Conservation (phyloP, 768 basidiomycete genomes). For the Kwoniella mangroviensis region DNA sequence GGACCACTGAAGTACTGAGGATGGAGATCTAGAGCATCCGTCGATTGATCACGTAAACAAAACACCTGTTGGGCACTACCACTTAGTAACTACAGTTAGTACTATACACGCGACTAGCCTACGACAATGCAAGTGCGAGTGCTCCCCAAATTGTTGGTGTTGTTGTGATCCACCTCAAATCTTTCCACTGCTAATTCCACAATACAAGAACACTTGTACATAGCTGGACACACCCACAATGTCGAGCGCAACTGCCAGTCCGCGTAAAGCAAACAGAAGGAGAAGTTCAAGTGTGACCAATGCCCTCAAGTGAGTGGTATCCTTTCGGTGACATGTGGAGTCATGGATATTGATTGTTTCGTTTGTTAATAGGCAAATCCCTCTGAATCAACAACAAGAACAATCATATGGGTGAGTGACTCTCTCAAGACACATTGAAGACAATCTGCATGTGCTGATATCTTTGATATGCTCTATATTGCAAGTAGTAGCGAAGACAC, state of each 20-base stretch:
- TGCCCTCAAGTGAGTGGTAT: slow-evolving; percentile 37
- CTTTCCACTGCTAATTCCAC: background rate
- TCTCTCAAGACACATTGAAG: background rate
- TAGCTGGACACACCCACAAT: slow-evolving; percentile 1
- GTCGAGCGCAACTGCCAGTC: slow-evolving; percentile 7
- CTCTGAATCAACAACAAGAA: slow-evolving; percentile 34
- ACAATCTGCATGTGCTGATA: background rate
- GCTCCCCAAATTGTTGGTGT: background rate
- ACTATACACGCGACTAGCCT: background rate
- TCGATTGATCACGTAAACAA: slow-evolving; percentile 11
- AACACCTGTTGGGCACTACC: background rate
- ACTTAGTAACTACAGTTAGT: too few relatives aligned
- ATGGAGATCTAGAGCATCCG: too few relatives aligned
- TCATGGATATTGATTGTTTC: background rate
- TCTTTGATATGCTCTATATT: background rate
- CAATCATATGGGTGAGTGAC: slow-evolving; percentile 17
- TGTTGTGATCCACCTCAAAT: background rate
- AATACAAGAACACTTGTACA: background rate
- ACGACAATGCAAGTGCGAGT: background rate
- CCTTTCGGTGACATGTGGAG: background rate
- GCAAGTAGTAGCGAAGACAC: background rate
- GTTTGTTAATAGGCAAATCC: slow-evolving; percentile 32
- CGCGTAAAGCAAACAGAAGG: slow-evolving; percentile 20
- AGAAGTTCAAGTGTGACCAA: slow-evolving; percentile 45
- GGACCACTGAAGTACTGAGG: too few relatives aligned